Percentiles rank a stretch among this genome's conserved stretches.
phyloP scores from a whole-genome alignment of 2,329 filamentous ascomycete species.

The Talaromyces sp. region DNA sequence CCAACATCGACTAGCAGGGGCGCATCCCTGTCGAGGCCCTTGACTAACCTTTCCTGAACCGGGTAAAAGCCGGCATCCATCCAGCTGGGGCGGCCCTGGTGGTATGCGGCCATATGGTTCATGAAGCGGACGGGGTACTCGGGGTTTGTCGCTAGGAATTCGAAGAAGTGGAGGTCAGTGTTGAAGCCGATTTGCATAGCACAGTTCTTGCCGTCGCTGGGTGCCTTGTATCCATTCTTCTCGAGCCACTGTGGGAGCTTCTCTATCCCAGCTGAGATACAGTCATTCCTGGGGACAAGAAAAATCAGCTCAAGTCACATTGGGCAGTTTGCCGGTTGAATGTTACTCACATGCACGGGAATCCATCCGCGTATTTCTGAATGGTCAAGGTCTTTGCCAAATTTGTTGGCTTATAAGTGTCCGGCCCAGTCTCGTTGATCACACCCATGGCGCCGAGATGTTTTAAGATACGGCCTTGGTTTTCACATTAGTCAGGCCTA shows the following conservation, averaged over 20 bases:
- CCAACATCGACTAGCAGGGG: slow-evolving; percentile 21
- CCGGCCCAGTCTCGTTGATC: slow-evolving; percentile 22
- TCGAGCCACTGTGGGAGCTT: slow-evolving; percentile 23
- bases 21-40: slow-evolving; percentile 13
- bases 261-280: slow-evolving; percentile 20
- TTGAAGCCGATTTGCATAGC: slow-evolving; percentile 24
- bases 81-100: slow-evolving; percentile 35
- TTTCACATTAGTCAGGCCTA: slow-evolving; percentile 16
- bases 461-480: slow-evolving; percentile 28
- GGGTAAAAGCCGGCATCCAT: slow-evolving; percentile 20
- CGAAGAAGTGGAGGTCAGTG: slow-evolving; percentile 25
- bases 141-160: slow-evolving; percentile 21
- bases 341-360: slow-evolving; percentile 20
- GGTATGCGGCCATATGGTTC: slow-evolving; percentile 39
- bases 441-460: slow-evolving; percentile 38
- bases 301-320: slow-evolving; percentile 14
- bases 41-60: slow-evolving; percentile 17
- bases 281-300: slow-evolving; percentile 18
- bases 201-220: slow-evolving; percentile 20
- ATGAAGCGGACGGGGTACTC: slow-evolving; percentile 32
- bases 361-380: slow-evolving; percentile 19
- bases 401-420: slow-evolving; percentile 21
- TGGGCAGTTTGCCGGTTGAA: neutral
- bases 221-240: slow-evolving; percentile 23
- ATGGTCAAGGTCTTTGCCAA: slow-evolving; percentile 23